Evolutionary conservation across 1,284 basidiomycete species (phyloP).

Genomic region (Malassezia slooffiae): DNA sequence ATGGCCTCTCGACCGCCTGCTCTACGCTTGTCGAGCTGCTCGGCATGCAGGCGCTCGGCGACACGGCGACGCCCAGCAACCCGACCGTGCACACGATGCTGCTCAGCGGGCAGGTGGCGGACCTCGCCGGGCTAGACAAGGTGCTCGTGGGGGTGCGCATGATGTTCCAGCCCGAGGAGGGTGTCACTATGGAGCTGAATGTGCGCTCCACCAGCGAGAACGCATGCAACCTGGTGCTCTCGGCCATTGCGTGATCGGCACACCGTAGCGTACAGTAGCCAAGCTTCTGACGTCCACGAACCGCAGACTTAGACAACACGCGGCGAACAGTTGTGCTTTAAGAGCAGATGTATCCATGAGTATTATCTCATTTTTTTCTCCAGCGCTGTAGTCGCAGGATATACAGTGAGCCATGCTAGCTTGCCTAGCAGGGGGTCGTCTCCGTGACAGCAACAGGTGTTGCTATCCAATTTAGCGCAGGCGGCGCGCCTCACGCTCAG

Average conservation of each 20-base stretch:
- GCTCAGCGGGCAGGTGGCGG: constrained; percentile 70
- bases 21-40: constrained; percentile 85
- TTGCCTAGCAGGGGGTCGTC: background rate
- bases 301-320: too few relatives aligned
- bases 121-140: constrained; percentile 72
- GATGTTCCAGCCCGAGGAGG: constrained; percentile 78
- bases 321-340: too few relatives aligned
- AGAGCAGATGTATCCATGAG: too few relatives aligned
- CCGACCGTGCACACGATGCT: constrained; percentile 87
- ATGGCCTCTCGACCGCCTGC: constrained; percentile 78
- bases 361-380: too few relatives aligned
- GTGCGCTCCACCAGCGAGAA: constrained; percentile 85
- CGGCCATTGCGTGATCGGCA: constrained; percentile 76
- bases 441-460: background rate
- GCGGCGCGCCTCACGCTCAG: constrained; percentile 89
- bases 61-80: constrained; percentile 51
- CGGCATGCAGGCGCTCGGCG: constrained; percentile 86
- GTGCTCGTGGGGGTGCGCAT: constrained; percentile 86
- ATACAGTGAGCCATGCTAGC: too few relatives aligned
- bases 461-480: constrained; percentile 10
- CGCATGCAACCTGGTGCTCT: constrained; percentile 73
- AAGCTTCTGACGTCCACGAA: too few relatives aligned
- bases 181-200: constrained; percentile 86
- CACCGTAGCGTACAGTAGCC: constrained; percentile 11
- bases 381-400: too few relatives aligned